Base-by-base conservation (phyloP, 108 stramenopile species). In the Schizochytrium sp. region DNA sequence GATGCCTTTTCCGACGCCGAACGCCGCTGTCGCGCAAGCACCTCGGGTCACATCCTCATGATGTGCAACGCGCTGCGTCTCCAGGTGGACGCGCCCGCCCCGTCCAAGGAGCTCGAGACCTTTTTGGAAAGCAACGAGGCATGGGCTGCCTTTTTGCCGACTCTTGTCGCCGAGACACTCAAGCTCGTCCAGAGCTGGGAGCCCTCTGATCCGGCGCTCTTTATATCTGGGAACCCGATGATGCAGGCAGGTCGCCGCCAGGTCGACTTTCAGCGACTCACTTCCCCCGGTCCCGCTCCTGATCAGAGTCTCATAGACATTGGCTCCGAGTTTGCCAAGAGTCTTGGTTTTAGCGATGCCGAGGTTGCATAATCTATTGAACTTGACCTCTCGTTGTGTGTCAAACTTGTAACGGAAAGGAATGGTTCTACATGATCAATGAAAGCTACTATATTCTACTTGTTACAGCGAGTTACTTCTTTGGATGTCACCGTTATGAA, bases 261-360 rank as follows among this genome's bases (percentile, higher is more conserved):
- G 28, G 63, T 23, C 41, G 76, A 83, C n/a, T 45, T 83, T 23
- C 76, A 83, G 28, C 45, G 51, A 6, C 76, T 83, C 4, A 53
- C 76, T 6, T n/a, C n/a, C 43, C 76, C 76, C 6, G 76, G 48
- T 12, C 48, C 45, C 12, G 12, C 76, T 25, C 51, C 76, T 18
- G 76, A 53, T 16, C 45, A 47, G 25, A 28, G 14, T 12, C 48
- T 47, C 48, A 83, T 83, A 3, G 76, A 83, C 23, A 8, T 83
- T 25, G 76, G 76, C 48, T 83, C 76, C 51, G 76, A 83, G 10
- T 83, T 83, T 34, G 76, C 76, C 48, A 83, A 83, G 45, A 83
- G 51, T 12, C 76, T 83, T 53, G 76, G 76, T 6, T 83, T 83
- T 53, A 45, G 28, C n/a, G 76, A 34, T 14, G 63, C 14, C 14